Conservation (phyloP, 1,139 yeast species). For the Petasospora rhodanensis region DNA sequence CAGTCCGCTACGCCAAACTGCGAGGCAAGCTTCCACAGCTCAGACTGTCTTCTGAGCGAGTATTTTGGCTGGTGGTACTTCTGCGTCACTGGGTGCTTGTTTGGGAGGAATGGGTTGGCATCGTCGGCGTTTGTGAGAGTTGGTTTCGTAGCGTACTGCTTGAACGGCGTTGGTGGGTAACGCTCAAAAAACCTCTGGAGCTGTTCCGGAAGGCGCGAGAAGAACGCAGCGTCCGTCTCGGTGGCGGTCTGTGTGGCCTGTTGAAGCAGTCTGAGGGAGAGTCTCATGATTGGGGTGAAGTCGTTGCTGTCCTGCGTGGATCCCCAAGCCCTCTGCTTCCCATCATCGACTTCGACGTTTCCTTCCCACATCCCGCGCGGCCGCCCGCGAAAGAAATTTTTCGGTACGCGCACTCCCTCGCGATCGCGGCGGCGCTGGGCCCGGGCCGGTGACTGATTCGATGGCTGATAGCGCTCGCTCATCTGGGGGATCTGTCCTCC, state of each 20-base stretch:
- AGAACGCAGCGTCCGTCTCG: constrained; percentile 27
- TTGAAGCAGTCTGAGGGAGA: constrained; percentile 17
- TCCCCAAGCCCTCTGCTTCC: no score
- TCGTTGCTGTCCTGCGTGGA: no score
- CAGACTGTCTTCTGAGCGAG: constrained; percentile 82
- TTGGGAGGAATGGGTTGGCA: constrained; percentile 86
- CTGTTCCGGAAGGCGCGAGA: constrained; percentile 62
- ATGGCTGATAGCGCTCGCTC: neutral
- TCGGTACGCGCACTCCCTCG: constrained; percentile 6
- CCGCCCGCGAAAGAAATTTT: no score
- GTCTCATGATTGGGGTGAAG: constrained; percentile 18
- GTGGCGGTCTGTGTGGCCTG: constrained; percentile 22
- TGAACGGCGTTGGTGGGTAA: constrained; percentile 84
- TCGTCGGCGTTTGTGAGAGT: constrained; percentile 60
- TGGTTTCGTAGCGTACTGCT: constrained; percentile 59
- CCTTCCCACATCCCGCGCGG: no score
- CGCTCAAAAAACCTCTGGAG: constrained; percentile 73
- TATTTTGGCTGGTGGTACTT: constrained; percentile 73
- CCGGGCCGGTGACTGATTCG: constrained; percentile 1
- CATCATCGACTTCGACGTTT: constrained; percentile 1
- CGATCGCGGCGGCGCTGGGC: no score
- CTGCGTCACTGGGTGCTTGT: constrained; percentile 77
- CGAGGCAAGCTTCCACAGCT: constrained; percentile 76
- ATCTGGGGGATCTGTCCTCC: no score
- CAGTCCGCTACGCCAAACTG: constrained; percentile 75